Base-by-base conservation (phyloP, 306 rosid genomes). In the Leucaena leucocephala region DNA sequence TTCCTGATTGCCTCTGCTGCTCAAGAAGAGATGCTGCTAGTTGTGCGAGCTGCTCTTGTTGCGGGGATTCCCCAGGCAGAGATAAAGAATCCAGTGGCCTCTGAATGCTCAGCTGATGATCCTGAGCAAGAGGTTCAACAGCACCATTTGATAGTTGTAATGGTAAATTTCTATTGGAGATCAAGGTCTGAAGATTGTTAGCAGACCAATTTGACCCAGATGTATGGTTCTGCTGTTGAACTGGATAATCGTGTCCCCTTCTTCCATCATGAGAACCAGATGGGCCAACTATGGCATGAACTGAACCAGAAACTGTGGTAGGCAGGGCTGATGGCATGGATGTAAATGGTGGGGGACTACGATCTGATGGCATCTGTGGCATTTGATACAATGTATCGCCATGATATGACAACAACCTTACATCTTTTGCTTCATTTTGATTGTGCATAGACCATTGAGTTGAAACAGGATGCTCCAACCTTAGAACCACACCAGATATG, bases 401-500 rank as follows among this genome's bases (percentile, higher is more conserved):
- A 36, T 85, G 77, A 72, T 82, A 80, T 55, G 91, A 67, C 75
- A 78, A 80, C 7, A 62, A 75, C 39, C 72, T 87, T 57, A 59
- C 77, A 22, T 88, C 88, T 68, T 77, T 82, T 72, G 78, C 76
- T 69, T 94, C 93, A 40, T 78, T 80, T 84, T 84, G 90, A 73
- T 77, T 80, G 67, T 79, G 91, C 79, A 78, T 76, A 35, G 89
- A 64, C 72, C 87, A 88, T 45, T 78, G 82, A 84, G 82, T 83
- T 65, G 88, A 82, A 85, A 84, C 85, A 19, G 97, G 90, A 79
- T 84, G 84, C 78, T 95, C 98, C 85, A 95, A 78, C 89, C 98
- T 90, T 69, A 95, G 87, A 82, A 95, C 78, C 64, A 93, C 98
- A 55, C 99, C 98, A 77, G 99, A 90, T 61, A 95, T 95, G 83